Percentiles rank a stretch among this genome's conserved stretches.
Conservation (phyloP, 176 grass and related monocot species). For the Zizania latifolia region DNA sequence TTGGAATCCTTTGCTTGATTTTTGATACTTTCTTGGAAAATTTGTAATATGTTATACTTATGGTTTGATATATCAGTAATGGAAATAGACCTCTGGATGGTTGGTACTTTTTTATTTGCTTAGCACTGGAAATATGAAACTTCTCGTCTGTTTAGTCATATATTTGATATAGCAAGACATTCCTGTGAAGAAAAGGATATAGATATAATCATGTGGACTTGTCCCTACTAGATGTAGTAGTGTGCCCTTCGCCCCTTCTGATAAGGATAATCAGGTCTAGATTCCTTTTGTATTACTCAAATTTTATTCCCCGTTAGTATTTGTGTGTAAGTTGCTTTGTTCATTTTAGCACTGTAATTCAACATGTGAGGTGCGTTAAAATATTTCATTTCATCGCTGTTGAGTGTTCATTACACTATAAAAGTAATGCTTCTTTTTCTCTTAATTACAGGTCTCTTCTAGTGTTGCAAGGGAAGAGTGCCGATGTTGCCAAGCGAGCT, state of each 20-base stretch:
- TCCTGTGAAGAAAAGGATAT: background rate
- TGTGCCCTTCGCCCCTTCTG: background rate
- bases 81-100: background rate
- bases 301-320: background rate
- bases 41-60: background rate
- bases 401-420: slow-evolving; percentile 6
- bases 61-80: background rate
- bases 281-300: background rate
- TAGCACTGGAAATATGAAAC: too few species aligned
- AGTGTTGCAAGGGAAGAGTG: slow-evolving; percentile 60
- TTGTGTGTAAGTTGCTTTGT: slow-evolving; percentile 3
- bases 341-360: background rate
- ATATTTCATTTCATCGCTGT: background rate
- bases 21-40: background rate
- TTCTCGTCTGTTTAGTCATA: background rate
- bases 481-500: slow-evolving; percentile 59
- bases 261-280: background rate
- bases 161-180: background rate
- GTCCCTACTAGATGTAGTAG: background rate
- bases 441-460: slow-evolving; percentile 53
- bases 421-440: background rate
- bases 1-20: background rate
- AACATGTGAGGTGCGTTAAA: background rate
- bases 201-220: background rate
- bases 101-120: too few species aligned